Conservation (phyloP, 2,329 filamentous ascomycete species). For the Fusarium sp. region DNA sequence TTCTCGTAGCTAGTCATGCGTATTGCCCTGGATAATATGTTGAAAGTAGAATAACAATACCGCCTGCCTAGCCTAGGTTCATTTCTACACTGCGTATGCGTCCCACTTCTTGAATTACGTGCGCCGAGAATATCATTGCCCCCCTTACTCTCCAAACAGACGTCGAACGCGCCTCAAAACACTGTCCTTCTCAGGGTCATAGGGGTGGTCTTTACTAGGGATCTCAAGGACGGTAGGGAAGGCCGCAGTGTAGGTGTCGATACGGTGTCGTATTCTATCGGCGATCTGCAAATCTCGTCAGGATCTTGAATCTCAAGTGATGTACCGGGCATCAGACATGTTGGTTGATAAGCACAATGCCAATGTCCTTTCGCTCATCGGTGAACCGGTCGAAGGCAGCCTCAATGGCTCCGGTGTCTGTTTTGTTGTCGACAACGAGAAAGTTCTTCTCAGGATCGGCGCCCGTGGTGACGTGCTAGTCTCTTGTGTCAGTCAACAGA, state of each 20-base stretch:
- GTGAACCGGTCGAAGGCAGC: constrained; percentile 91
- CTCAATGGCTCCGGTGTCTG: constrained; percentile 88
- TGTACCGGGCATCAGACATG: constrained; percentile 71
- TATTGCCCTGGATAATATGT: constrained; percentile 9
- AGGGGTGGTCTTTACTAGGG: constrained; percentile 98
- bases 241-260: constrained; percentile 92
- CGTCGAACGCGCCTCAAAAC: constrained; percentile 86
- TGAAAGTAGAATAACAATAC: constrained; percentile 12
- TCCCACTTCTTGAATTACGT: constrained; percentile 15
- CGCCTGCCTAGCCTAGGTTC: constrained; percentile 7
- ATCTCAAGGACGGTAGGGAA: constrained; percentile 98
- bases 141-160: constrained; percentile 73
- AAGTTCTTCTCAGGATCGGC: constrained; percentile 97
- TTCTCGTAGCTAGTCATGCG: constrained; percentile 1
- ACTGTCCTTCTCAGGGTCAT: constrained; percentile 98
- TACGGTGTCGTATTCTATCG: constrained; percentile 89
- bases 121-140: background rate
- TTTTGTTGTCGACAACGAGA: constrained; percentile 94
- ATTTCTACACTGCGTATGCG: constrained; percentile 8
- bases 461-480: constrained; percentile 87
- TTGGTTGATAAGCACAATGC: constrained; percentile 96
- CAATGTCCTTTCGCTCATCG: constrained; percentile 92
- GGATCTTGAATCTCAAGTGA: background rate
- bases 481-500: background rate
- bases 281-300: constrained; percentile 74